A percentile compares a stretch with the other conserved stretches of the same genome.
Evolutionary conservation across 2,329 filamentous ascomycete species (phyloP).

Genomic region (Phoma sp.): DNA sequence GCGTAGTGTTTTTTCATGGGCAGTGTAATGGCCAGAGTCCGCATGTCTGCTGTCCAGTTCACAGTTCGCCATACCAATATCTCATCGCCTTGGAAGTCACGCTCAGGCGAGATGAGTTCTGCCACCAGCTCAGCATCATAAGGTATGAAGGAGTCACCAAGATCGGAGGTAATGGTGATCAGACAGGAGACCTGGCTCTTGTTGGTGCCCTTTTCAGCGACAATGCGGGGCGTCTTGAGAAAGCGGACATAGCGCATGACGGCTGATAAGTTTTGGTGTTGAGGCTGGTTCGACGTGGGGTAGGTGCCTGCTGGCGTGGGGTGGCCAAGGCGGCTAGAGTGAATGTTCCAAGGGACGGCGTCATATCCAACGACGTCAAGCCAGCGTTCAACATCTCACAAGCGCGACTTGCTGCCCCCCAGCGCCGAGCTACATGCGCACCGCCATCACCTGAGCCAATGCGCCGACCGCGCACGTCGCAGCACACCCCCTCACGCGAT

Average conservation of each 20-base stretch:
- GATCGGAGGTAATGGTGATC: slow-evolving; percentile 72
- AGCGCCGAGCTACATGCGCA: slow-evolving; percentile 35
- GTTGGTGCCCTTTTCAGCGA: slow-evolving; percentile 40
- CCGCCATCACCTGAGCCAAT: slow-evolving; percentile 23
- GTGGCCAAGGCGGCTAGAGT: not conserved
- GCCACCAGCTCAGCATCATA: slow-evolving; percentile 54
- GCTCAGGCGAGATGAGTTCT: slow-evolving; percentile 42
- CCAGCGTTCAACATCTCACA: slow-evolving; percentile 2
- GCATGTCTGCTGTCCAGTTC: slow-evolving; percentile 54
- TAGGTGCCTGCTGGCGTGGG: not conserved
- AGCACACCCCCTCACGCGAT: not conserved
- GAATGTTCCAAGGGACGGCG: slow-evolving; percentile 5
- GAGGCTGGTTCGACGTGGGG: slow-evolving; percentile 6
- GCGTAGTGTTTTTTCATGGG: slow-evolving; percentile 50
- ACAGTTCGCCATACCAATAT: slow-evolving; percentile 53
- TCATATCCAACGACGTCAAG: slow-evolving; percentile 6
- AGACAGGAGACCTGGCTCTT: slow-evolving; percentile 44
- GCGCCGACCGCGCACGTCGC: slow-evolving; percentile 4
- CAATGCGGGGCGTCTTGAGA: slow-evolving; percentile 66
- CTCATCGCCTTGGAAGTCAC: slow-evolving; percentile 32
- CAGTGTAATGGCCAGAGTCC: slow-evolving; percentile 54
- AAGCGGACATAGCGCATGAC: slow-evolving; percentile 69
- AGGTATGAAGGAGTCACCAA: slow-evolving; percentile 70
- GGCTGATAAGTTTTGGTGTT: slow-evolving; percentile 1
- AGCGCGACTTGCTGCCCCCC: not conserved